phyloP scores from a whole-genome alignment of 805 yeast genomes.

The Kuraishia molischiana region DNA sequence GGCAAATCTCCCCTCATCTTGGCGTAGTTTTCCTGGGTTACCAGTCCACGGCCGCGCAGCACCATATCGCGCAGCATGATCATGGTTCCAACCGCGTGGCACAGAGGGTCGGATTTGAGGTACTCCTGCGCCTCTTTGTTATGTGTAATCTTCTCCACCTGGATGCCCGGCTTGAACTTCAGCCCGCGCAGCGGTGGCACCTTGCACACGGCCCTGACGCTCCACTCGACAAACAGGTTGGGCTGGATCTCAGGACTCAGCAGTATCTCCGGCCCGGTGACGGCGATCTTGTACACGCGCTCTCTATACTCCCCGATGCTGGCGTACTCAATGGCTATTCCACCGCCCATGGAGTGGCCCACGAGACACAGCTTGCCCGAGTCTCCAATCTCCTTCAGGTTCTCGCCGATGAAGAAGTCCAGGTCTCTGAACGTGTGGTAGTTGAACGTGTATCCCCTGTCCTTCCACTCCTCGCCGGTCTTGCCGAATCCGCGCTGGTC shows the following conservation, averaged over 20 bases:
- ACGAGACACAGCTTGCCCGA: conserved; percentile 34
- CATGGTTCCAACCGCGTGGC: conserved; percentile 44
- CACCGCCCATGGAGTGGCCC: conserved; percentile 85
- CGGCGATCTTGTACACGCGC: conserved; percentile 34
- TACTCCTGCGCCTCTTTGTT: conserved; percentile 36
- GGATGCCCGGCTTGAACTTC: conserved; percentile 44
- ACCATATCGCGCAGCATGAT: conserved; percentile 51
- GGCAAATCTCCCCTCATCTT: conserved; percentile 31
- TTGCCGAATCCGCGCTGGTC: conserved; percentile 74
- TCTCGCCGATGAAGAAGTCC: conserved; percentile 41
- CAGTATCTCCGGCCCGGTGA: conserved; percentile 49
- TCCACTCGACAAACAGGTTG: conserved; percentile 26
- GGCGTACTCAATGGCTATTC: conserved; percentile 53
- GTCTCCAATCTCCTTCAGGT: conserved; percentile 22
- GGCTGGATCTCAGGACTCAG: conserved; percentile 55
- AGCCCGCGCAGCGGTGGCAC: conserved; percentile 30
- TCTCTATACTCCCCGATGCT: conserved; percentile 41
- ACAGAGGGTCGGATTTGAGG: conserved; percentile 30
- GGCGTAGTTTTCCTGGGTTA: conserved; percentile 24
- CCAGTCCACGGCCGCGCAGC: conserved; percentile 46
- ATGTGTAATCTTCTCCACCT: conserved; percentile 43
- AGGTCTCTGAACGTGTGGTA: conserved; percentile 46
- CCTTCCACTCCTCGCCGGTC: conserved; percentile 40
- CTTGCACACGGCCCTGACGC: conserved; percentile 30
- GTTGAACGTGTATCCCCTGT: conserved; percentile 50